Evolutionary conservation across 257 asterid species (phyloP).

Genomic region (Petunia axillaris): DNA sequence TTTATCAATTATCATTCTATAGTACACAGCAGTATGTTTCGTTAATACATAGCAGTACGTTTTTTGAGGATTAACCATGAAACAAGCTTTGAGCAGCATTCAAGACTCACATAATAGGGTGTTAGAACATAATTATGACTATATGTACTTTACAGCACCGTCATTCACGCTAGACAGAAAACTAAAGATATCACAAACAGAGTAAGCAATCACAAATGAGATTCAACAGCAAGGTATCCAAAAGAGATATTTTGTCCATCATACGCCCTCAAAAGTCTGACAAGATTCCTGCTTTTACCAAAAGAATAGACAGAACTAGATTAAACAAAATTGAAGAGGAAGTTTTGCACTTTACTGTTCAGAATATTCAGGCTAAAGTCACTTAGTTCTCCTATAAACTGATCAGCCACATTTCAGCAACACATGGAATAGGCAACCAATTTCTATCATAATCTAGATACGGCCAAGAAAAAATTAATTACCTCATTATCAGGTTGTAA

Average conservation of each 20-base stretch:
- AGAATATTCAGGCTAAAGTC: background rate
- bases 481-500: slow-evolving; percentile 96
- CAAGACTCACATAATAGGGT: slow-evolving; percentile 11
- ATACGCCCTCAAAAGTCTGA: background rate
- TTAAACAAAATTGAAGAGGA: background rate
- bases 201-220: slow-evolving; percentile 1
- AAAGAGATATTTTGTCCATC: slow-evolving; percentile 2
- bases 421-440: slow-evolving; percentile 20
- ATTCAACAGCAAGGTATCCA: slow-evolving; percentile 18
- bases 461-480: slow-evolving; percentile 27
- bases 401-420: slow-evolving; percentile 31
- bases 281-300: background rate
- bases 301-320: background rate
- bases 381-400: slow-evolving; percentile 15
- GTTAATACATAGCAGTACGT: background rate
- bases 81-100: background rate
- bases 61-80: background rate
- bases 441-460: slow-evolving; percentile 21
- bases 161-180: background rate
- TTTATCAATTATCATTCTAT: background rate
- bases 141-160: background rate
- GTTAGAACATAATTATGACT: background rate
- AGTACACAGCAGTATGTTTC: slow-evolving; percentile 19
- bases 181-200: background rate
- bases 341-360: slow-evolving; percentile 1